Conservation (phyloP, 140 eudicot genomes). For the Artemisia princeps region DNA sequence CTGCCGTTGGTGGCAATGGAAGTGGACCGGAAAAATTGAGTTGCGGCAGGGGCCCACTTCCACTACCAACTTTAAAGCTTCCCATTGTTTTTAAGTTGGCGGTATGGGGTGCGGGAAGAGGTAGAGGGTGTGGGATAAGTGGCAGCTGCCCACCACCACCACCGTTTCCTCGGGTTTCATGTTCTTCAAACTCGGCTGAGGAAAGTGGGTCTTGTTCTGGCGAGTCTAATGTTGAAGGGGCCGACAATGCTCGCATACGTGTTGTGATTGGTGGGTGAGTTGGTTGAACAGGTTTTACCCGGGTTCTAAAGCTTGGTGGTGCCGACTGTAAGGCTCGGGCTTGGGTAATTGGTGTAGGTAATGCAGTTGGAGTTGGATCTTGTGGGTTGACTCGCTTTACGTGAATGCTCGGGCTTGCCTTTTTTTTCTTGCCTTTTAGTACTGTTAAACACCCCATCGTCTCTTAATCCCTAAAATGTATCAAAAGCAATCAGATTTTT, state of each 20-base stretch:
- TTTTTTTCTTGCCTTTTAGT: constrained; percentile 74
- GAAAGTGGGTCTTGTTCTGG: constrained; percentile 58
- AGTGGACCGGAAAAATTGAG: constrained; percentile 65
- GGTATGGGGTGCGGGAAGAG: constrained; percentile 68
- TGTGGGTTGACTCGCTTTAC: constrained; percentile 70
- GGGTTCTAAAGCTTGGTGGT: constrained; percentile 77
- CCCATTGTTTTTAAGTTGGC: constrained; percentile 44
- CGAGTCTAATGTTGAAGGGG: constrained; percentile 75
- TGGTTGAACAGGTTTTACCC: constrained; percentile 56
- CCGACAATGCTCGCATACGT: constrained; percentile 64
- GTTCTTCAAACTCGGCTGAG: constrained; percentile 61
- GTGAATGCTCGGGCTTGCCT: constrained; percentile 39
- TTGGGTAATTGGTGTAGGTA: constrained; percentile 65
- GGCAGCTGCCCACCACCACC: constrained; percentile 42
- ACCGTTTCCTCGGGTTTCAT: constrained; percentile 38
- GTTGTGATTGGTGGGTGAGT: constrained; percentile 21
- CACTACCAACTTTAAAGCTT: constrained; percentile 54
- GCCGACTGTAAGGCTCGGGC: constrained; percentile 72
- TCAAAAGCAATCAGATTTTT: constrained; percentile 9
- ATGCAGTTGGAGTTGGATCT: constrained; percentile 64
- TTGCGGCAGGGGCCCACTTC: constrained; percentile 51
- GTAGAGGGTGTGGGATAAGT: constrained; percentile 73
- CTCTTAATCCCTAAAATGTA: constrained; percentile 21
- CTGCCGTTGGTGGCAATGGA: constrained; percentile 63
- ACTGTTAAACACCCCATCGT: constrained; percentile 82